Percentiles rank a stretch among this genome's conserved stretches.
Evolutionary conservation across 139 green algal species (phyloP).

Genomic region (Tetradesmus lagerheimii): DNA sequence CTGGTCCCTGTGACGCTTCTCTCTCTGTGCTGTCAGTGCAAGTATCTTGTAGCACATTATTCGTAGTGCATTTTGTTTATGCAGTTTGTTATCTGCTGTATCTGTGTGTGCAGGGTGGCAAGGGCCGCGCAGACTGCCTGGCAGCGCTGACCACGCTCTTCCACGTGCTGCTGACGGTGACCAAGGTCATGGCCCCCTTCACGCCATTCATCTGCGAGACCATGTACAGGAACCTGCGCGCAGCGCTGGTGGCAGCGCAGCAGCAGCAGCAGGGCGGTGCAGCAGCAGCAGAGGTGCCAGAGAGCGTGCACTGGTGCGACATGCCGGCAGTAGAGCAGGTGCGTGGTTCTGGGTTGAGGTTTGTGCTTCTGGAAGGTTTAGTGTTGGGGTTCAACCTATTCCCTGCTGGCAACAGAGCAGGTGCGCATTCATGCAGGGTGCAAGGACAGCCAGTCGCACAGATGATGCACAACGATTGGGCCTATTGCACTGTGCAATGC

Average conservation of each 20-base stretch:
- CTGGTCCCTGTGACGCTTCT: conserved; percentile 65
- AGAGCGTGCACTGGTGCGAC: conserved; percentile 90
- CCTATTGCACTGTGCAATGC: no score
- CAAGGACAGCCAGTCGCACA: no score
- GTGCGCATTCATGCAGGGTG: no score
- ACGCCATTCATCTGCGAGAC: conserved; percentile 98
- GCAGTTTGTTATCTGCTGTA: not conserved
- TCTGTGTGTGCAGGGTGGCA: conserved; percentile 56
- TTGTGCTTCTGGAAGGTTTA: no score
- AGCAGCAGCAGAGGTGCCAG: conserved; percentile 49
- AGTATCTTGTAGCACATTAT: no score
- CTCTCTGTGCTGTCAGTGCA: not conserved
- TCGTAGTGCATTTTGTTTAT: not conserved
- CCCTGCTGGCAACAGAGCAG: no score
- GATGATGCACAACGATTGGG: no score
- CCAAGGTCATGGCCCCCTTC: conserved; percentile 98
- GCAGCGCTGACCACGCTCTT: conserved; percentile 84
- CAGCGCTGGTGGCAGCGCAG: conserved; percentile 58
- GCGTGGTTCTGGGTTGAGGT: not conserved
- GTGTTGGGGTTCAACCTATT: no score
- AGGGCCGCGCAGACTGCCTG: conserved; percentile 75
- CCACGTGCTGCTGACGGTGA: conserved; percentile 91
- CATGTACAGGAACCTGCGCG: conserved; percentile 98
- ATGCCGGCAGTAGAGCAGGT: conserved; percentile 74
- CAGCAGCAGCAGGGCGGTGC: conserved; percentile 4